A percentile compares a stretch with the other conserved stretches of the same genome.
phyloP scores from a whole-genome alignment of 805 yeast species.

The Yarrowia sp. region DNA sequence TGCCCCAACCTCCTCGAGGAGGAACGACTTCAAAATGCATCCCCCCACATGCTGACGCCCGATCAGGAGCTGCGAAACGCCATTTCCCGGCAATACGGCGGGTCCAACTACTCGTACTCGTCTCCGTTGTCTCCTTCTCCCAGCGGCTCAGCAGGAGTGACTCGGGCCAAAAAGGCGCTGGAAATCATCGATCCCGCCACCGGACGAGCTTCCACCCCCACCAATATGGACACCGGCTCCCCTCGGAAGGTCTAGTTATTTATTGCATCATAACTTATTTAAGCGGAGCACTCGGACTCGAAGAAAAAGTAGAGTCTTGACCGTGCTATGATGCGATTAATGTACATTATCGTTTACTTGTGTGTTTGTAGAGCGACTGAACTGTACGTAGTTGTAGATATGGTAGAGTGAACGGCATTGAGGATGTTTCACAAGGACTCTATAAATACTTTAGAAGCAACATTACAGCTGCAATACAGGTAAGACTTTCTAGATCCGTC shows the following conservation, averaged over 20 bases:
- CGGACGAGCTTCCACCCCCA: conserved; percentile 34
- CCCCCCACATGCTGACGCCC: conserved; percentile 20
- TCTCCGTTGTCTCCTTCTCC: conserved; percentile 21
- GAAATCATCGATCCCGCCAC: conserved; percentile 54
- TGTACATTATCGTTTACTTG: conserved; percentile 20
- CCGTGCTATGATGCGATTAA: conserved; percentile 24
- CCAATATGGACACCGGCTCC: conserved; percentile 21
- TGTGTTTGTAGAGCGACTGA: background rate
- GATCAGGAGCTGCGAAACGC: conserved; percentile 12
- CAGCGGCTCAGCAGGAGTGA: conserved; percentile 7
- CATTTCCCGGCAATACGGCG: conserved; percentile 11
- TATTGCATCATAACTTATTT: conserved; percentile 26
- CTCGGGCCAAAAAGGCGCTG: conserved; percentile 36
- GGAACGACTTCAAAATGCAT: conserved; percentile 17
- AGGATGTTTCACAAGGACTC: background rate
- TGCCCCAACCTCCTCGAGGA: conserved; percentile 44
- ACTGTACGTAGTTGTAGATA: too few species aligned
- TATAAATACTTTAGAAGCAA: background rate
- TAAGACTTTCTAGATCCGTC: too few species aligned
- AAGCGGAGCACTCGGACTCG: conserved; percentile 7
- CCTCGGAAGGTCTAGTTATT: conserved; percentile 26
- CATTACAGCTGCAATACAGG: too few species aligned
- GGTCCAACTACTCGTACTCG: conserved; percentile 16
- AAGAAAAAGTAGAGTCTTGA: too few species aligned
- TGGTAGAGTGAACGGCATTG: too few species aligned